These are phyloP conservation scores for Nitzschia putrida DNA, from an alignment of 108 stramenopile genomes.

Conservation along the genomic window DNA sequence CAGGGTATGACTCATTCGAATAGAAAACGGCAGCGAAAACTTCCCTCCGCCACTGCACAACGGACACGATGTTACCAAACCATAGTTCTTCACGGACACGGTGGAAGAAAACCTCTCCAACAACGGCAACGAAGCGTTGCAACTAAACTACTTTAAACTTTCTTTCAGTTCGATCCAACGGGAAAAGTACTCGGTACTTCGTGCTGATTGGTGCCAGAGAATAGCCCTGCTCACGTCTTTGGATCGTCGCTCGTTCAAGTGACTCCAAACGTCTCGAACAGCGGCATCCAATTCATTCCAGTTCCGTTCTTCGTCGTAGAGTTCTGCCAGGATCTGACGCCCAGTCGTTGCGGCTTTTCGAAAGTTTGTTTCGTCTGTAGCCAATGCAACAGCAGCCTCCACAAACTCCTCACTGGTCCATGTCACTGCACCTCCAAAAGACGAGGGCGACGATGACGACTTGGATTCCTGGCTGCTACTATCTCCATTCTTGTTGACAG, in stretches of 20 bases:
- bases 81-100: too few relatives aligned
- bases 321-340: conserved; percentile 21
- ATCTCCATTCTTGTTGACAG: not conserved
- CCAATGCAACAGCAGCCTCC: conserved; percentile 46
- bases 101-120: too few relatives aligned
- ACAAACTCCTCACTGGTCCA: conserved; percentile 47
- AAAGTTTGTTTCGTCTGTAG: conserved; percentile 36
- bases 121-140: too few relatives aligned
- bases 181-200: conserved; percentile 70
- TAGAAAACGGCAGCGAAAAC: too few relatives aligned
- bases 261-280: conserved; percentile 20
- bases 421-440: conserved; percentile 57
- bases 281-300: conserved; percentile 28
- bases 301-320: conserved; percentile 36
- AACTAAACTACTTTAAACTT: not conserved
- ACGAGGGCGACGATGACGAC: not conserved
- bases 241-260: conserved; percentile 34
- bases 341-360: conserved; percentile 27
- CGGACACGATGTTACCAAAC: too few relatives aligned
- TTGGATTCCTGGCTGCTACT: not conserved
- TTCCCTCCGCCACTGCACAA: too few relatives aligned
- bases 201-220: conserved; percentile 59
- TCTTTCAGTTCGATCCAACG: conserved; percentile 76
- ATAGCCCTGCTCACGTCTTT: conserved; percentile 46
- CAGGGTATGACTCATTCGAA: too few relatives aligned